Evolutionary conservation across 78 protist species (phyloP).

Genomic region (Dictyostelium firmibasis): DNA sequence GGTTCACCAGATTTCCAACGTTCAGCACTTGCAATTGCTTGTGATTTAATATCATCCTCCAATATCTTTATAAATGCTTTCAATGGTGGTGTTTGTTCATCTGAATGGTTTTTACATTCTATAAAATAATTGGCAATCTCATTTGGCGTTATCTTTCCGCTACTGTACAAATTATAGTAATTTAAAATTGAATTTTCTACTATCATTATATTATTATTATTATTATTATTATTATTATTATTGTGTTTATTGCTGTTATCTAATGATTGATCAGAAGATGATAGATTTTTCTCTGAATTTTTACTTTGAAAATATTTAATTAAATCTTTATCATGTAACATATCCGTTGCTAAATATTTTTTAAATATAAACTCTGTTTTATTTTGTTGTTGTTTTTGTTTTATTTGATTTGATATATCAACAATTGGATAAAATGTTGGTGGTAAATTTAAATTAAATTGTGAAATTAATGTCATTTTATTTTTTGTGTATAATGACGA

Average conservation of each 20-base stretch:
- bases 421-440: constrained; percentile 27
- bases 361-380: not conserved
- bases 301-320: not conserved
- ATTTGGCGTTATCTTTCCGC: not conserved
- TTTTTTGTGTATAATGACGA: constrained; percentile 21
- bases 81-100: constrained; percentile 15
- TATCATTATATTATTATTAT: not conserved
- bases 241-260: not conserved
- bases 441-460: not conserved
- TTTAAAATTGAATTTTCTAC: not conserved
- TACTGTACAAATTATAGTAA: not conserved
- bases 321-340: not conserved
- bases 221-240: not conserved
- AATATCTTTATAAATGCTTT: constrained; percentile 25
- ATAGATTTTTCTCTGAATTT: not conserved
- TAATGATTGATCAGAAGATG: not conserved
- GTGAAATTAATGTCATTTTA: constrained; percentile 2
- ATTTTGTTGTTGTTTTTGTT: not conserved
- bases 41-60: constrained; percentile 9
- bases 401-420: not conserved
- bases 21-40: constrained; percentile 15
- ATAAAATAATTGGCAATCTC: not conserved
- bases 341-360: constrained; percentile 6
- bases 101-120: constrained; percentile 25
- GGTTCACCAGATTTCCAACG: constrained; percentile 57